phyloP scores from a whole-genome alignment of 177 flowering plant genomes.

The Vitis hybrid region DNA sequence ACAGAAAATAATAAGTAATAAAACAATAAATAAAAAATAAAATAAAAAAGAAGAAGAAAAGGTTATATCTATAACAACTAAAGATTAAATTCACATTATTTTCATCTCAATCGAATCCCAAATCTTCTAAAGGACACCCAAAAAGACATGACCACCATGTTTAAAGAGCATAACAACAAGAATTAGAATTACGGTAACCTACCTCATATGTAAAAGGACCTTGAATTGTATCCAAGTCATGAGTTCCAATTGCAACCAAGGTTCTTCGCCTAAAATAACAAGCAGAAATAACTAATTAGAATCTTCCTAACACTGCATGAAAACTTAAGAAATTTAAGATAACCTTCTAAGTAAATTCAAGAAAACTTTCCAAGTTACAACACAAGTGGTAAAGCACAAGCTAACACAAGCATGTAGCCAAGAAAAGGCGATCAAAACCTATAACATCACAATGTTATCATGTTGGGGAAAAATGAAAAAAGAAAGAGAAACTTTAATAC shows the following conservation, averaged over 20 bases:
- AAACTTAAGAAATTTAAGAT: neutral
- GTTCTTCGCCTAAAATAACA: constrained; percentile 70
- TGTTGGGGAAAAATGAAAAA: neutral
- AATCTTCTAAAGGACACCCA: neutral
- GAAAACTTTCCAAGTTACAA: neutral
- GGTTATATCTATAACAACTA: too few species aligned
- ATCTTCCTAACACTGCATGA: neutral
- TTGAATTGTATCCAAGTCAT: constrained; percentile 86
- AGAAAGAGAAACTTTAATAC: neutral
- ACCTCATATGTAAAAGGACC: constrained; percentile 99
- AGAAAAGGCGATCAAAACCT: neutral
- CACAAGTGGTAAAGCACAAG: neutral
- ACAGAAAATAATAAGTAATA: too few species aligned
- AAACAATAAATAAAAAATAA: too few species aligned
- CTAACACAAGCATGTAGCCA: neutral
- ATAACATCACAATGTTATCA: neutral
- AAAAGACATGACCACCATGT: neutral
- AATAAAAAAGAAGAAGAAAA: too few species aligned
- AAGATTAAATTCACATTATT: too few species aligned
- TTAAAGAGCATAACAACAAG: neutral
- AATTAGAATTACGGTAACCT: neutral
- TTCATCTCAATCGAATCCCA: neutral
- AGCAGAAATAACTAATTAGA: neutral
- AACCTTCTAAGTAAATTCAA: neutral
- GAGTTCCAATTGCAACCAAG: constrained; percentile 96